Evolutionary conservation across 2,329 filamentous ascomycete species (phyloP).

Genomic region (Reticulascus tulasneorum): DNA sequence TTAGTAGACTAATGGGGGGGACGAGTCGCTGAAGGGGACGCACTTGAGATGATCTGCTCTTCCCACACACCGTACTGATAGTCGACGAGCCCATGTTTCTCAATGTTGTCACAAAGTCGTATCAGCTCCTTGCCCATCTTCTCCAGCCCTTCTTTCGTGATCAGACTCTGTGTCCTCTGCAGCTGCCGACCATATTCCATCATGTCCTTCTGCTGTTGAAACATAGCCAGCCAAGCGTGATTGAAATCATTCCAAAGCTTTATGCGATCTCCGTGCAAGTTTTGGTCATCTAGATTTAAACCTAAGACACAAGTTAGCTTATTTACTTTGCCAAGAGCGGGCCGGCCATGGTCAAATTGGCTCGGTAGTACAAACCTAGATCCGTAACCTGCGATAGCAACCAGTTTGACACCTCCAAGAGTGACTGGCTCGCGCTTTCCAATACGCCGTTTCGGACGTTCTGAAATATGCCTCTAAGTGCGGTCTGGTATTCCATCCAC

Average conservation of each 20-base stretch:
- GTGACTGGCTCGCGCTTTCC: slow-evolving; percentile 46
- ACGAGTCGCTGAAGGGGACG: slow-evolving; percentile 37
- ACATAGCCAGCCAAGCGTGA: slow-evolving; percentile 78
- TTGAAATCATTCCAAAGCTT: slow-evolving; percentile 95
- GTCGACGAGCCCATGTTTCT: slow-evolving; percentile 90
- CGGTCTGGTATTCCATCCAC: slow-evolving; percentile 61
- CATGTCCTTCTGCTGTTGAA: slow-evolving; percentile 80
- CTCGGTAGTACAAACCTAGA: slow-evolving; percentile 40
- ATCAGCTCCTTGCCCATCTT: slow-evolving; percentile 81
- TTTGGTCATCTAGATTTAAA: slow-evolving; percentile 77
- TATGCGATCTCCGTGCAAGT: slow-evolving; percentile 70
- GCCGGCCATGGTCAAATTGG: not conserved
- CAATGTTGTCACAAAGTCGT: slow-evolving; percentile 77
- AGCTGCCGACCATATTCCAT: slow-evolving; percentile 56
- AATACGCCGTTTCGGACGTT: slow-evolving; percentile 56
- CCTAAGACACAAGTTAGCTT: slow-evolving; percentile 44
- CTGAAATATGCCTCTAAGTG: slow-evolving; percentile 66
- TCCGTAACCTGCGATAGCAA: slow-evolving; percentile 51
- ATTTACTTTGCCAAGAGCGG: not conserved
- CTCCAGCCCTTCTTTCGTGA: slow-evolving; percentile 66
- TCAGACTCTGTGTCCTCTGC: slow-evolving; percentile 56
- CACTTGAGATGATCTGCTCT: slow-evolving; percentile 82
- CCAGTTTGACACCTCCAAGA: slow-evolving; percentile 52
- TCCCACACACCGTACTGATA: slow-evolving; percentile 98
- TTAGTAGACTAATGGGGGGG: not conserved